Conservation (phyloP, 345 rosid species). For the Melastoma malabathricum region DNA sequence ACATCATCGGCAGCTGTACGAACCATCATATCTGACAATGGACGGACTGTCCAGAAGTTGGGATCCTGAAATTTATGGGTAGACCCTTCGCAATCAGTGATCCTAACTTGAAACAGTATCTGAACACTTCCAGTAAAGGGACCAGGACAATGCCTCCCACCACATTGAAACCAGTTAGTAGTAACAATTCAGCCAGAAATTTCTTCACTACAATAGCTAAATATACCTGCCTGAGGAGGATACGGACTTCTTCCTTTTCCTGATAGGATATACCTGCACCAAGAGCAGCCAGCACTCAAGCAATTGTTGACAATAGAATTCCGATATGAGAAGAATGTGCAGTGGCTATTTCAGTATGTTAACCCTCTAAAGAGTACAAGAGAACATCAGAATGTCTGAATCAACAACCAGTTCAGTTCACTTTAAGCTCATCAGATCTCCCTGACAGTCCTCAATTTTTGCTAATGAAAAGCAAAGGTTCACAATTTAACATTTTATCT, state of each 20-base stretch:
- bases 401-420: no score
- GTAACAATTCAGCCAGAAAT: not conserved
- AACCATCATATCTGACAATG: conserved; percentile 71
- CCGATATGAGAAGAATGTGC: not conserved
- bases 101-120: no score
- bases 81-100: no score
- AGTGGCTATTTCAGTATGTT: no score
- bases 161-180: not conserved
- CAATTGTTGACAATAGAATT: not conserved
- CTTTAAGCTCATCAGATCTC: no score
- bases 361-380: no score
- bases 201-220: not conserved
- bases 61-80: conserved; percentile 49
- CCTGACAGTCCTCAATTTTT: no score
- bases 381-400: no score
- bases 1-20: conserved; percentile 98
- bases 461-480: no score
- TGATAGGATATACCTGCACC: conserved; percentile 62
- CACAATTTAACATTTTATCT: no score
- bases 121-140: not conserved
- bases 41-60: conserved; percentile 72
- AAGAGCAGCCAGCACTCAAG: not conserved
- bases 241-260: conserved; percentile 94
- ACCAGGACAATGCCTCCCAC: not conserved
- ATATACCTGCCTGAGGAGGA: conserved; percentile 70